Percentiles rank a stretch among this genome's conserved stretches.
Evolutionary conservation across 495 filamentous ascomycete species (phyloP).

Genomic region (Penicillium lividum): DNA sequence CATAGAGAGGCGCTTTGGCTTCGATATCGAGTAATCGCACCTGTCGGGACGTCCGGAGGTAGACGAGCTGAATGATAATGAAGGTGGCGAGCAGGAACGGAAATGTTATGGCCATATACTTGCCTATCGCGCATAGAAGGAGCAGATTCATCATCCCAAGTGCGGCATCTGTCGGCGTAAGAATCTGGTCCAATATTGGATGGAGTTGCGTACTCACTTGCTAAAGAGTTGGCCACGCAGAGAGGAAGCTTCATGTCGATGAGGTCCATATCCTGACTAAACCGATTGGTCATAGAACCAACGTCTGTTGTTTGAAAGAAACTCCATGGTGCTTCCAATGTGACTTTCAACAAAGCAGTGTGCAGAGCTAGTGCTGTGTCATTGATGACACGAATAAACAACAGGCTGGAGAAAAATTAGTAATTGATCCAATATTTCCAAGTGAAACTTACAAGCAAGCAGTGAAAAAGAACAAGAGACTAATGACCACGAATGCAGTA

Average conservation of each 20-base stretch:
- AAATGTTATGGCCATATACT: conserved; percentile 23
- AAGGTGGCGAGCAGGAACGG: conserved; percentile 32
- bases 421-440: not conserved
- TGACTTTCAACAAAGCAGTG: not conserved
- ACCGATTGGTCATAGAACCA: not conserved
- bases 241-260: not conserved
- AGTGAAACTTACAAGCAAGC: not conserved
- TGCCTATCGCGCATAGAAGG: conserved; percentile 2
- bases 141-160: not conserved
- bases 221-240: not conserved
- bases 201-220: not conserved
- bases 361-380: not conserved
- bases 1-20: conserved; percentile 52
- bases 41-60: conserved; percentile 62
- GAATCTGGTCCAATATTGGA: not conserved
- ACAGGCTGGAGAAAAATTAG: not conserved
- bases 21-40: conserved; percentile 58
- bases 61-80: conserved; percentile 54
- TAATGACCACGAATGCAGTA: conserved; percentile 6
- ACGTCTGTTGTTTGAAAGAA: too few relatives aligned
- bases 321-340: too few relatives aligned
- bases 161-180: too few relatives aligned
- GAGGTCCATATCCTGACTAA: not conserved
- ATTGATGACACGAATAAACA: conserved; percentile 1
- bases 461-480: conserved; percentile 17